phyloP scores from a whole-genome alignment of 2,329 filamentous ascomycete species.

The Cordyceps militaris region DNA sequence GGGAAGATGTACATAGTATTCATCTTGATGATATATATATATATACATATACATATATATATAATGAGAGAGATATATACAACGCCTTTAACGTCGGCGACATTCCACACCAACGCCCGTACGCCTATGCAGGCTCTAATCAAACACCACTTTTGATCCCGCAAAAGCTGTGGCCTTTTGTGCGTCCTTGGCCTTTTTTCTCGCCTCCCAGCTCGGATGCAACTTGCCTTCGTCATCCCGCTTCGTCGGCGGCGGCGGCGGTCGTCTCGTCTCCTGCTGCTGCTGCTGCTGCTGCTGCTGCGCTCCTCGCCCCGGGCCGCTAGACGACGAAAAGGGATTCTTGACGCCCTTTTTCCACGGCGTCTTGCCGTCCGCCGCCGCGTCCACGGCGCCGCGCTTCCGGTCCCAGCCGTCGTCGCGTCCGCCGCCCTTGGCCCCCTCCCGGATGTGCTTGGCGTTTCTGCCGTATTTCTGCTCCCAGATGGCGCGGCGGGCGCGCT shows the following conservation, averaged over 20 bases:
- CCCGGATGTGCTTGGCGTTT: conserved; percentile 58
- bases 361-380: conserved; percentile 27
- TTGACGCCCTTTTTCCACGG: conserved; percentile 49
- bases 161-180: conserved; percentile 45
- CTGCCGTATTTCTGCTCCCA: conserved; percentile 74
- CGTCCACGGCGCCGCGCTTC: conserved; percentile 46
- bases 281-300: conserved; percentile 13
- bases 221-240: conserved; percentile 46
- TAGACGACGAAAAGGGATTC: conserved; percentile 25
- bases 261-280: conserved; percentile 14
- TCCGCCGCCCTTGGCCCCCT: conserved; percentile 25
- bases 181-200: conserved; percentile 53
- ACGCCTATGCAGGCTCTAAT: conserved; percentile 27
- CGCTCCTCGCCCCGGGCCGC: too few species aligned
- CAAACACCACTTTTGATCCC: conserved; percentile 54
- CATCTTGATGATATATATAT: not conserved
- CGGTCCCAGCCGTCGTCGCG: conserved; percentile 52
- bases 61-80: too few species aligned
- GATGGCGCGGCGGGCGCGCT: conserved; percentile 70
- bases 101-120: not conserved
- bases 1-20: not conserved
- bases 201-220: conserved; percentile 60
- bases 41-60: too few species aligned
- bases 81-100: not conserved
- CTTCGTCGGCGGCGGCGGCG: conserved; percentile 26